Conservation (phyloP, 345 rosid genomes). For the Raphanus sativus region DNA sequence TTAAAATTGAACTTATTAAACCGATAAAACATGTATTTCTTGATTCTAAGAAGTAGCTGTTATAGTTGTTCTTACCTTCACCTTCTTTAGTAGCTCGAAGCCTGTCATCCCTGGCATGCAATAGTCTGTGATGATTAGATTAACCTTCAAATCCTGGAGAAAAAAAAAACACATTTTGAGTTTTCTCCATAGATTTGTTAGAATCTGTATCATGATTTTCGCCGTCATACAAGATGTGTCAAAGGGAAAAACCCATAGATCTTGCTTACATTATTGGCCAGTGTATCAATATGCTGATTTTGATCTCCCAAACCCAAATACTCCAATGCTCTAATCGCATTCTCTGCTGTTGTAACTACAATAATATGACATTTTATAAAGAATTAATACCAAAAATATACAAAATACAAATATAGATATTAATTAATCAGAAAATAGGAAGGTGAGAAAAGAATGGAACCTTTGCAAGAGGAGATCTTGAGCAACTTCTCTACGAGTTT, state of each 20-base stretch:
- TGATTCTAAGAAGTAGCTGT: background rate
- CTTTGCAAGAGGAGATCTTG: conserved; percentile 10
- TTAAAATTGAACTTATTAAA: background rate
- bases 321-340: conserved; percentile 77
- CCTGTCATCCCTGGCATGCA: conserved; percentile 98
- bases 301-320: conserved; percentile 63
- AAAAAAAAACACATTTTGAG: background rate
- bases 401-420: background rate
- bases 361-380: background rate
- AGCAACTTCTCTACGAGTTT: conserved; percentile 54
- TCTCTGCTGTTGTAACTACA: conserved; percentile 84
- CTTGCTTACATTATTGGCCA: conserved; percentile 31
- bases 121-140: conserved; percentile 81
- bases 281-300: conserved; percentile 26
- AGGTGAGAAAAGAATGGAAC: background rate
- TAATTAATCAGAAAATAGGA: background rate
- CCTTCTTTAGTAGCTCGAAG: conserved; percentile 76
- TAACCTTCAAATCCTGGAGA: conserved; percentile 58
- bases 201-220: background rate
- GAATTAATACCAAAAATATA: background rate
- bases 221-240: background rate
- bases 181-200: background rate
- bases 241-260: background rate
- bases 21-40: background rate
- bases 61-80: conserved; percentile 51